These are phyloP conservation scores for Solanum rostratum DNA, from an alignment of 257 asterid genomes.

Conservation along the genomic window DNA sequence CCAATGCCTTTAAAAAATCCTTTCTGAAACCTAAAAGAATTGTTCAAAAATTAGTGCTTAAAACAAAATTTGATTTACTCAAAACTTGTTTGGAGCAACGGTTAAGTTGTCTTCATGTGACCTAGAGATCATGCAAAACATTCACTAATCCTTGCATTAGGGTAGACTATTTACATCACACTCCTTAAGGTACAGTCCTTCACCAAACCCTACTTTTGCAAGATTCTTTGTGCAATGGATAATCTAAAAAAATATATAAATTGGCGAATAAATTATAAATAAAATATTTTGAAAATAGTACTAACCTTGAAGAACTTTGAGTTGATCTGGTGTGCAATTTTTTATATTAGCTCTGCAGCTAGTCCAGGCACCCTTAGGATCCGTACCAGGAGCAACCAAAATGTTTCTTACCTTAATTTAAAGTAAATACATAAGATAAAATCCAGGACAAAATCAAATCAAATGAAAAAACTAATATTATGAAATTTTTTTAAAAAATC, in stretches of 20 bases:
- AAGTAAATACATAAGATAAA: background rate
- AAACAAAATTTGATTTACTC: background rate
- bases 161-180: no score
- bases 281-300: background rate
- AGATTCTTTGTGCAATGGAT: no score
- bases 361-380: background rate
- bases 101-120: no score
- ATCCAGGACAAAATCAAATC: constrained; percentile 1
- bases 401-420: background rate
- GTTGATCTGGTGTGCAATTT: background rate
- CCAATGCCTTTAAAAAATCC: background rate
- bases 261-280: background rate
- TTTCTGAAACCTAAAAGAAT: background rate
- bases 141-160: no score
- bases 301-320: background rate
- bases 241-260: background rate
- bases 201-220: no score
- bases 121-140: no score
- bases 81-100: no score
- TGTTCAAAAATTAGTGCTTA: background rate
- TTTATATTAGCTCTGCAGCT: background rate
- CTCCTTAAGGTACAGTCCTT: no score
- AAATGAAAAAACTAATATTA: background rate
- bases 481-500: background rate
- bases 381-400: background rate